Conservation (phyloP, 306 rosid genomes). For the Coriaria nepalensis region DNA sequence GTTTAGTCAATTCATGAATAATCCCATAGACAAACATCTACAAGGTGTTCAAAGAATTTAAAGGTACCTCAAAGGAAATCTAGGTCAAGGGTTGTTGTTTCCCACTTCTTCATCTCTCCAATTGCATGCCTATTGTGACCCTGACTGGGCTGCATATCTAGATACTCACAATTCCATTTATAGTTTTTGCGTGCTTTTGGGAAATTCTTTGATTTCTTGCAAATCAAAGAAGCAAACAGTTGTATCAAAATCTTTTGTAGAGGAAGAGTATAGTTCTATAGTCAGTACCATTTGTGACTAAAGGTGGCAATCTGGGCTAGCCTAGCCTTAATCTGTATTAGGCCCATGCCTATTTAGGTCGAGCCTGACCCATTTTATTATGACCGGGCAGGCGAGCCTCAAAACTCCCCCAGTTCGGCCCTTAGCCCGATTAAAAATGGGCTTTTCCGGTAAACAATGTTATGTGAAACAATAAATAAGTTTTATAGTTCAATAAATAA, state of each 20-base stretch:
- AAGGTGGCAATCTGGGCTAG: too few species aligned
- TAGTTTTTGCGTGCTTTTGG: not conserved
- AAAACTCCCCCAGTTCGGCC: too few species aligned
- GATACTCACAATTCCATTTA: not conserved
- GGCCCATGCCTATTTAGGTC: too few species aligned
- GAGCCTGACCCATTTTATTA: too few species aligned
- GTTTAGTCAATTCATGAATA: conserved; percentile 6
- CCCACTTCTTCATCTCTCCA: too few species aligned
- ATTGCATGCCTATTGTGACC: not conserved
- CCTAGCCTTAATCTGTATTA: too few species aligned
- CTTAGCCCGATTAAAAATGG: too few species aligned
- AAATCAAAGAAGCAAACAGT: not conserved
- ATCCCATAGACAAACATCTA: not conserved
- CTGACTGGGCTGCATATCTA: not conserved
- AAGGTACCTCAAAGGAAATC: not conserved
- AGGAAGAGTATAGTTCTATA: not conserved
- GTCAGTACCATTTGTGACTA: not conserved
- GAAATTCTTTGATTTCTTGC: not conserved
- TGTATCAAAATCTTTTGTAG: not conserved
- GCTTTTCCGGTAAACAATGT: too few species aligned
- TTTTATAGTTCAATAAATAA: too few species aligned
- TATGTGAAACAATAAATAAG: too few species aligned
- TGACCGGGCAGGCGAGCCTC: too few species aligned
- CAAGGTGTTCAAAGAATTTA: not conserved
- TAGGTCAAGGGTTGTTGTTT: not conserved